Conservation (phyloP, 345 rosid species). For the Eucalyptus sideroxylon region DNA sequence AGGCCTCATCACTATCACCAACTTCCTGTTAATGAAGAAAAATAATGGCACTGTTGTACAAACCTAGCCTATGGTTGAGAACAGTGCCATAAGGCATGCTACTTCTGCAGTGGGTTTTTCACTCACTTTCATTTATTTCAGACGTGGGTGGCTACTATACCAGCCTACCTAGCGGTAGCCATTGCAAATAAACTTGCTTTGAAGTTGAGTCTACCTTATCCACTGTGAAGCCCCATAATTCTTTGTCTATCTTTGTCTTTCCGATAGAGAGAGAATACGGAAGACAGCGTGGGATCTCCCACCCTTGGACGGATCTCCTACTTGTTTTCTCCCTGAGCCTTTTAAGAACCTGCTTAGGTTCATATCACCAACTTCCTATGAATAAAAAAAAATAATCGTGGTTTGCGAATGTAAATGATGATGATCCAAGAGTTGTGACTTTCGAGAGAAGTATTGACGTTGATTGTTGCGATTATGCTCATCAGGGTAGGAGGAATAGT, state of each 20-base stretch:
- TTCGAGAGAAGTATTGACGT: rapidly evolving
- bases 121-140: too few species aligned
- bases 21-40: too few species aligned
- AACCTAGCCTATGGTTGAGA: too few species aligned
- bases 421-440: neutral
- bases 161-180: rapidly evolving
- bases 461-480: neutral
- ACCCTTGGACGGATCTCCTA: rapidly evolving
- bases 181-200: too few species aligned
- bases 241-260: too few species aligned
- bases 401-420: neutral
- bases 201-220: too few species aligned
- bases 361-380: neutral
- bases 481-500: neutral
- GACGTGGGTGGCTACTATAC: too few species aligned
- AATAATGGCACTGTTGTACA: rapidly evolving
- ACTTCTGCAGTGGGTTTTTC: rapidly evolving
- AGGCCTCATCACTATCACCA: neutral
- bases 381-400: neutral
- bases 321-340: too few species aligned
- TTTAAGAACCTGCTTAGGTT: rapidly evolving
- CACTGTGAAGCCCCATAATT: rapidly evolving
- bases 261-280: rapidly evolving
- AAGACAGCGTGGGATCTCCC: rapidly evolving
- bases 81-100: too few species aligned